phyloP scores from a whole-genome alignment of 208 protist genomes.

The Vickermania spadyakhi region DNA sequence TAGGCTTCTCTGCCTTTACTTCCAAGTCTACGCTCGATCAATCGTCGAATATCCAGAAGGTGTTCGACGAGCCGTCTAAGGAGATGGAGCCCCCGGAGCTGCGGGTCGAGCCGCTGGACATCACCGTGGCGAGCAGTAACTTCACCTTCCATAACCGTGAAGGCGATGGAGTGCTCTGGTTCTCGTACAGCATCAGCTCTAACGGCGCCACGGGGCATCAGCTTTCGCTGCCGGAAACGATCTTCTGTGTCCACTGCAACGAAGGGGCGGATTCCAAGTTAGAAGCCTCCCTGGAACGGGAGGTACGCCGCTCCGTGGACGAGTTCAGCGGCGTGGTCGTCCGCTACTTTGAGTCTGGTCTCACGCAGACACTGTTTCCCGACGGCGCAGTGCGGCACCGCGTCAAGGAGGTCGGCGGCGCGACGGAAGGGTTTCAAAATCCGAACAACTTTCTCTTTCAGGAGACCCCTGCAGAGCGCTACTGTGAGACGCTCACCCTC shows the following conservation, averaged over 20 bases:
- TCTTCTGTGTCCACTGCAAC: slow-evolving; percentile 30
- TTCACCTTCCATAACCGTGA: slow-evolving; percentile 14
- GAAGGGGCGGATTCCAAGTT: slow-evolving; percentile 8
- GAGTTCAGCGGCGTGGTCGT: slow-evolving; percentile 39
- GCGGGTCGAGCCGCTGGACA: slow-evolving; percentile 3
- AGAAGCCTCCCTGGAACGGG: slow-evolving; percentile 33
- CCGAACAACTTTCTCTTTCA: not conserved
- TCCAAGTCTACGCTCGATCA: not conserved
- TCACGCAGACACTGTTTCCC: slow-evolving; percentile 47
- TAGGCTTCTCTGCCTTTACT: not conserved
- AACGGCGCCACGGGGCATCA: not conserved
- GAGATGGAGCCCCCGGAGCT: not conserved
- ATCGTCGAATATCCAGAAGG: not conserved
- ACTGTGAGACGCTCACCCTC: not conserved
- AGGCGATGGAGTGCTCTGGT: slow-evolving; percentile 6
- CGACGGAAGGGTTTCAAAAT: not conserved
- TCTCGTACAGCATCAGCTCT: slow-evolving; percentile 9
- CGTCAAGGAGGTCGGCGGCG: slow-evolving; percentile 7
- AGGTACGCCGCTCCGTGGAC: slow-evolving; percentile 43
- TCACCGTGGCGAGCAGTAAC: slow-evolving; percentile 18
- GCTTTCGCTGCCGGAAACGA: slow-evolving; percentile 13
- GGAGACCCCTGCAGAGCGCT: not conserved
- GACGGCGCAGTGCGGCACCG: slow-evolving; percentile 53
- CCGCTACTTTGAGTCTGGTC: slow-evolving; percentile 55
- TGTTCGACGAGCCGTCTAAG: not conserved